Base-by-base conservation (phyloP, 441 rosid genomes). In the Viola pubescens region DNA sequence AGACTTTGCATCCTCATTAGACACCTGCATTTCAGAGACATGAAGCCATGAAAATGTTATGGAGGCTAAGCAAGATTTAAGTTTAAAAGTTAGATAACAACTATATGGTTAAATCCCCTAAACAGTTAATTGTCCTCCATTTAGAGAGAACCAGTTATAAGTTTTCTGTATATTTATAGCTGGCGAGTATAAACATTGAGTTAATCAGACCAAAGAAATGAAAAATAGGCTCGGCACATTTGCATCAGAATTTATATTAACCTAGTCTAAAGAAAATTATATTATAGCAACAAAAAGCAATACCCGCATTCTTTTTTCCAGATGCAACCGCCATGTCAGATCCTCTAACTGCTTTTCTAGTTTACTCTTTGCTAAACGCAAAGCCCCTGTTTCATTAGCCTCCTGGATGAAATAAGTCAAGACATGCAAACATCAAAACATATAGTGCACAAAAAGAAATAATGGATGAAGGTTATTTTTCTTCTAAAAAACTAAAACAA, bases 291-390 rank as follows among this genome's bases (percentile, higher is more conserved):
- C 3, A 43, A 68, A 69, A 54, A 40, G 61, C 48, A 70, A 66
- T 94, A 94, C 99, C 82, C 97, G 83, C 74, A 94, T 63, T 78
- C 94, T 75, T 76, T 81, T 94, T 73, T 94, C 99, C 9, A 94
- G 79, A 62, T 86, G 89, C 69, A 94, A 71, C 65, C 99, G 81
- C 96, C 90, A 90, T 49, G 95, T 80, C 54, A 94, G 84, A 73
- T 94, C 99, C 67, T 94, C 99, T 61, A 94, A 68, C 69, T 84
- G 91, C 81, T 87, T 88, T 83, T 94, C 96, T 76, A 94, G 96
- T 71, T 94, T 90, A 81, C 56, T 83, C 83, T 94, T 94, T 46
- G 97, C 99, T 77, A 85, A 67, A 41, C 90, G 94, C 75, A 90
- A 74, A 42, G 97, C 97, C 73, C 99, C 97, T 8, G 96, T 60